These are phyloP conservation scores for Talaromyces funiculosus DNA, from an alignment of 2,329 filamentous ascomycete species.

Conservation along the genomic window DNA sequence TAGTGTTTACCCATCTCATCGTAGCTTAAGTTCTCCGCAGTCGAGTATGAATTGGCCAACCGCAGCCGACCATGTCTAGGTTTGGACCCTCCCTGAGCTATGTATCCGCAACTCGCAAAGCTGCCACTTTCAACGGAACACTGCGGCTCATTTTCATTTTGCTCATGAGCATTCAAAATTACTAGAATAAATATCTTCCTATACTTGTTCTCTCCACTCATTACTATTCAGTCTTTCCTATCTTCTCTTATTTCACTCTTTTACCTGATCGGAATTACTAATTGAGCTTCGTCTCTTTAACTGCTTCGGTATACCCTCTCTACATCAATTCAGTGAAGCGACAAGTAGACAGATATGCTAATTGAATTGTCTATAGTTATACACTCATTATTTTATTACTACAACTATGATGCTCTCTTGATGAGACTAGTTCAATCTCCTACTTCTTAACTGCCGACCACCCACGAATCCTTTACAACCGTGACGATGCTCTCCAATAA, in stretches of 20 bases:
- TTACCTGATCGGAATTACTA: neutral
- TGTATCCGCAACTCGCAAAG: constrained; percentile 3
- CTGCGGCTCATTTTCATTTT: neutral
- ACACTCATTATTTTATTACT: neutral
- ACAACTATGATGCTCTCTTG: constrained; percentile 2
- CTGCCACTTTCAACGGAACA: neutral
- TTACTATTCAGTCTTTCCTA: neutral
- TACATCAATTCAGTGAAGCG: neutral
- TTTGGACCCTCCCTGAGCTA: neutral
- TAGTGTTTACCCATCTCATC: no score
- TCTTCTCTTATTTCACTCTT: neutral
- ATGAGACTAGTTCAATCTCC: neutral
- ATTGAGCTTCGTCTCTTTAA: neutral
- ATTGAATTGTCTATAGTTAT: neutral
- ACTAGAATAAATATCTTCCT: neutral
- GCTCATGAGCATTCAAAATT: neutral
- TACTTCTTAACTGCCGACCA: neutral
- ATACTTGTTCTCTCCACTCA: neutral
- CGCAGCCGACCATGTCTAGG: neutral
- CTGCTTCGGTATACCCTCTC: neutral
- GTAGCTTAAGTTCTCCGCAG: neutral
- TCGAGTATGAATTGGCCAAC: constrained; percentile 8
- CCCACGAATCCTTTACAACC: neutral
- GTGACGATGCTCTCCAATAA: constrained; percentile 1
- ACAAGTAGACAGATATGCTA: neutral